Base-by-base conservation (phyloP, 108 stramenopile species). In the Seminavis robusta region DNA sequence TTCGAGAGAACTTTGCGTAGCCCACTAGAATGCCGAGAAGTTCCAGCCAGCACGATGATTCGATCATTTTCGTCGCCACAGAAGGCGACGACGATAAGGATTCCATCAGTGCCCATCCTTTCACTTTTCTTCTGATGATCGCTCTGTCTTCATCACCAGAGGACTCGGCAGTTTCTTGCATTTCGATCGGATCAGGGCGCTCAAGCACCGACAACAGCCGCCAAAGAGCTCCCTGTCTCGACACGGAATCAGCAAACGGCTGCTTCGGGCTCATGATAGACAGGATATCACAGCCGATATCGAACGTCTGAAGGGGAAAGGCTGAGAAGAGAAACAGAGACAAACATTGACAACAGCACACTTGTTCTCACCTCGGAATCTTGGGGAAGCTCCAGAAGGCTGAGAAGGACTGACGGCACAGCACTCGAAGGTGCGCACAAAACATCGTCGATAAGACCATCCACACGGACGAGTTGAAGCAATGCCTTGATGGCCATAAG, bases 1-100 rank as follows among this genome's bases (percentile, higher is more conserved):
- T 51, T 44, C 66, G 78, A 13, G 69, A 76, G 37, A 81, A 81
- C 20, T 39, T 42, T 23, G 47, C 31, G 47, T 81, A 86, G 11
- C 84, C 84, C 25, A 76, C 77, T 17, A 77, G 45, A 51, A 86
- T 79, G 8, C 80, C 80, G 16, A 86, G 49, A 16, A 86, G 42
- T 54, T 86, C 84, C 8, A 86, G 32, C 84, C 80, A 86, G 29
- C 65, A 80, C 4, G 68, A 56, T 16, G 77, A 69, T 25, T 68
- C 54, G 3, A 78, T 49, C 28, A 86, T 37, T 41, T 65, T 59
- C 11, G 49, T n/a, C n/a, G 79, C 80, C 20, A 86, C 43, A 23
- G 70, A 68, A 4, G 77, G 54, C 29, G 84, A 76, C 15, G 77
- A 79, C 1, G 75, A 69, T 23, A 86, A 47, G 9, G 77, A 58